Base-by-base conservation (phyloP, 2,329 filamentous ascomycete genomes). In the Onygena corvina region DNA sequence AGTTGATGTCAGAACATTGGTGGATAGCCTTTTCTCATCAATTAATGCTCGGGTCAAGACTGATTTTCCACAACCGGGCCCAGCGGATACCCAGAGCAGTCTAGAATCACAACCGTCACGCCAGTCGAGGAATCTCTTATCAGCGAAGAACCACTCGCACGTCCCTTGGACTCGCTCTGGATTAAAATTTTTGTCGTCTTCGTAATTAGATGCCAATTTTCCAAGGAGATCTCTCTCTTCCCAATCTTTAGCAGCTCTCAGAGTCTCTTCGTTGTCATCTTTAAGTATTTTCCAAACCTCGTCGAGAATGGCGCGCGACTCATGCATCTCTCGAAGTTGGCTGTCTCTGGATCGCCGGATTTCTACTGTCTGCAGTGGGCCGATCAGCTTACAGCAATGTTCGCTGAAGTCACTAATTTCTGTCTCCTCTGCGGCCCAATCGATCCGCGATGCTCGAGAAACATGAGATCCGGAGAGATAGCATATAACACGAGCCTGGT, bases 11-110 rank as follows among this genome's bases (percentile, higher is more conserved):
- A 36, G 9, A 6, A 5, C 29, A 25, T 46, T 21, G 1, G 35
- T 56, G 0, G 25, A 55, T 0, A 46, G 50, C 2, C 70, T 50
- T 0, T 60, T 47, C 0, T 54, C n/a, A 20, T 72, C 67, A 0
- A 67, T 56, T 0, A 72, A 52, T 21, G 61, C 58, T 50, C 56
- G 67, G 12, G 64, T 58, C 2, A 72, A 53, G 5, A 72, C 69
- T 0, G 70, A 71, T 52, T 72, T 72, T 8, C 69, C 69, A 33
- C 66, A 70, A 0, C 69, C 70, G 2, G 69, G 69, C 45, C 70
- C 63, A 12, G 68, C 69, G 27, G 69, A 70, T 1, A 70, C 61
- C 60, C 61, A 67, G 18, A 67, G 60, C 6, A 63, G 48, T 35
- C 50, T 50, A 3, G 58, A 57, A 12, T 30, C 20, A 23, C 52